These are phyloP conservation scores for Backusella tuberculispora DNA, from an alignment of 192 early-diverging fungal genomes.

Conservation along the genomic window DNA sequence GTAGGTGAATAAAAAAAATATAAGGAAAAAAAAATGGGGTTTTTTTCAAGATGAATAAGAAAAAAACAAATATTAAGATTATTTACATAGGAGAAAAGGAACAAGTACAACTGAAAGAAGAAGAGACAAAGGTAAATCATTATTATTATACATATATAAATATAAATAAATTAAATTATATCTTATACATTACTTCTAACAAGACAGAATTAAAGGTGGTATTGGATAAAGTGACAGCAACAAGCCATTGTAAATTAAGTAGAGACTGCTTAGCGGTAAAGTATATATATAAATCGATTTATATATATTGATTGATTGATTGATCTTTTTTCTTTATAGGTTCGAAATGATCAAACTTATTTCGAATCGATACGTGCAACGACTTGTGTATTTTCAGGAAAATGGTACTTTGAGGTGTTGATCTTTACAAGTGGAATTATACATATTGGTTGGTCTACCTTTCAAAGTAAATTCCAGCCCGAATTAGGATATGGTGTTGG, in stretches of 20 bases:
- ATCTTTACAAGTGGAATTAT: conserved; percentile 73
- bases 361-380: conserved; percentile 74
- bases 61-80: neutral
- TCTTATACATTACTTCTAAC: neutral
- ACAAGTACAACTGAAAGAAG: neutral
- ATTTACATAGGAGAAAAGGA: neutral
- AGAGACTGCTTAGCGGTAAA: conserved; percentile 49
- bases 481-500: conserved; percentile 81
- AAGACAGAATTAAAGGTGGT: conserved; percentile 43
- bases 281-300: neutral
- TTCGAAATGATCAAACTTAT: conserved; percentile 74
- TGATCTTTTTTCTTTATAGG: conserved; percentile 25
- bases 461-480: conserved; percentile 63
- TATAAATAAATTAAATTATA: neutral
- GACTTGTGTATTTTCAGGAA: conserved; percentile 56
- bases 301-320: neutral
- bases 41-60: too few species aligned
- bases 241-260: conserved; percentile 54
- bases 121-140: neutral
- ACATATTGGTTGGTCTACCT: conserved; percentile 78
- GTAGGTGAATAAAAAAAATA: neutral
- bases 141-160: neutral
- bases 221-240: conserved; percentile 54
- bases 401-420: conserved; percentile 73
- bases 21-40: too few species aligned